Evolutionary conservation across 192 early-diverging fungal genomes (phyloP), one percentile per base, ranked within the genome.

Genomic region (Gorgonomyces haynaldii): DNA sequence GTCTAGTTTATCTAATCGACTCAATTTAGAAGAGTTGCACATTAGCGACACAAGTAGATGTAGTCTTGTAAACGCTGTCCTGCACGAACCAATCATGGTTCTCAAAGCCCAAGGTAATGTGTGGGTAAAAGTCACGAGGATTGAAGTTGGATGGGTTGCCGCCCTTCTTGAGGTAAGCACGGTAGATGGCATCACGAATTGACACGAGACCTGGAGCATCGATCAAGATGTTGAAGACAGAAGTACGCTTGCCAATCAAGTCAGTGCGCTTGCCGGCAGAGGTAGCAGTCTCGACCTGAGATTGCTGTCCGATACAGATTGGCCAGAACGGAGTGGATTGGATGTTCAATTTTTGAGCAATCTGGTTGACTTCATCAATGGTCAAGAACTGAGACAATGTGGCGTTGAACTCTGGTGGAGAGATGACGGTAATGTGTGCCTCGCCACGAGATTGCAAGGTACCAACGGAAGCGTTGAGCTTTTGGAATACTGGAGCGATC

Each of bases 131-230:
- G 35, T 56, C 61, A 56, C 76, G 52, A 15, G 84, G 70, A 41
- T 75, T 67, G 51, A 85, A 87, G 45, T 79, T 42, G n/a, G 72
- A 73, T 25, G 76, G 74, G 34, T 83, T 73, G 9, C 84, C 82
- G 48, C 81, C 80, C 54, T 69, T 67, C 26, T 63, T 56, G 35
- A 62, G 57, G 31, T 64, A 87, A 2, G 22, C 16, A 8, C 25
- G 21, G 1, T 0, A 42, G 0, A 42, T 9, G 9, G 21, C 17
- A 16, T 9, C 25, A 42, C 40, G 40, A 17, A 42, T 23, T n/a
- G n/a, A n/a, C n/a, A n/a, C 22, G 37, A 81, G 46, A 20, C 76
- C 61, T 19, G 54, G 49, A 0, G 52, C 45, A 19, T 73, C 59
- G 6, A 72, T 68, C 50, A 73, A 42, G 2, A 32, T 31, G 27